Percentiles rank a stretch among this genome's conserved stretches.
These are phyloP conservation scores for Sporothrix euskadiensis DNA, from an alignment of 2,329 filamentous ascomycete genomes.

Conservation along the genomic window DNA sequence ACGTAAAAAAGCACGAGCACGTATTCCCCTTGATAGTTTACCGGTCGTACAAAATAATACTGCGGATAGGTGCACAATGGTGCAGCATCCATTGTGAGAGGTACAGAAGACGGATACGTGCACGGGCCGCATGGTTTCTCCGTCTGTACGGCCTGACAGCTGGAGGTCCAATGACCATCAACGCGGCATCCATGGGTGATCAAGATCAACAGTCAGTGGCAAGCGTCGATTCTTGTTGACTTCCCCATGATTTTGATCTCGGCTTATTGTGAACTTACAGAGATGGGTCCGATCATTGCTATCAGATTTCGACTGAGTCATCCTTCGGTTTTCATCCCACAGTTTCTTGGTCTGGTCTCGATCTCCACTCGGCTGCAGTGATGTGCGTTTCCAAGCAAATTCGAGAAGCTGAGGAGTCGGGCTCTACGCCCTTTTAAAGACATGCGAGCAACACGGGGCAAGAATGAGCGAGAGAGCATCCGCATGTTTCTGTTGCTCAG, in stretches of 20 bases:
- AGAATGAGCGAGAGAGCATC: not conserved
- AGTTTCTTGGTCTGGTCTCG: not conserved
- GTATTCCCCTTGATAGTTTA: not conserved
- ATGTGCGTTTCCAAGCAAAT: not conserved
- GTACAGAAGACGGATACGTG: not conserved
- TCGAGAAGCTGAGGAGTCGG: not conserved
- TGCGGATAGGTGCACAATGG: not conserved
- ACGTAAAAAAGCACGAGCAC: not conserved
- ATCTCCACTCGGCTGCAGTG: conserved; percentile 11
- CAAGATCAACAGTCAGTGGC: not conserved
- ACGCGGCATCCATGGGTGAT: not conserved
- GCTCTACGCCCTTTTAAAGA: conserved; percentile 1
- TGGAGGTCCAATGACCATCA: not conserved
- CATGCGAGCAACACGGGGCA: not conserved
- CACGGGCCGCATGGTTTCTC: not conserved
- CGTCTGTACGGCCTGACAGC: not conserved
- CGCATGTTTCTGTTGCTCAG: not conserved
- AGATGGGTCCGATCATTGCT: not conserved
- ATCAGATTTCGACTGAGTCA: not conserved
- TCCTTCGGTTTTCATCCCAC: not conserved
- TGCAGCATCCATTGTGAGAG: not conserved
- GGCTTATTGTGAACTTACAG: not conserved
- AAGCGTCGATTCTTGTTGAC: not conserved
- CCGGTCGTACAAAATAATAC: not conserved
- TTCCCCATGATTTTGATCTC: not conserved